A percentile compares a stretch with the other conserved stretches of the same genome.
Evolutionary conservation across 2,329 filamentous ascomycete genomes (phyloP).

Genomic region (Paraphaeosphaeria sporulosa): DNA sequence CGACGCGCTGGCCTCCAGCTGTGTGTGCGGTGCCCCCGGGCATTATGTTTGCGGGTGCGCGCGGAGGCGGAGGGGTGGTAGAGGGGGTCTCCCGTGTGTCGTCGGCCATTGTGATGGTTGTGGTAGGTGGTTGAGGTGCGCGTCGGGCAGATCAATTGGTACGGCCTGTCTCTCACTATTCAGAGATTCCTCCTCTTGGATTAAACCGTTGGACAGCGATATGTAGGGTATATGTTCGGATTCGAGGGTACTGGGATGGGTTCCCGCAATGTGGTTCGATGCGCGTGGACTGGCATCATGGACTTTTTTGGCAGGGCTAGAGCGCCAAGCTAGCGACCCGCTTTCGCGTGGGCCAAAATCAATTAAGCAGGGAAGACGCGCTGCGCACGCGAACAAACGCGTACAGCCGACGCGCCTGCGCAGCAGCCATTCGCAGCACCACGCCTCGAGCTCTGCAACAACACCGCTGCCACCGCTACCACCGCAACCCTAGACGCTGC

Average conservation of each 20-base stretch:
- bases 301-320: constrained; percentile 23
- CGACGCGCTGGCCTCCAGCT: constrained; percentile 61
- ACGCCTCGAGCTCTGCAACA: constrained; percentile 11
- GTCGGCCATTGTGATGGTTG: constrained; percentile 55
- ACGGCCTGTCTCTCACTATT: background rate
- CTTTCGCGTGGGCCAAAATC: constrained; percentile 20
- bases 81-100: constrained; percentile 49
- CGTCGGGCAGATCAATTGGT: background rate
- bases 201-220: background rate
- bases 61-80: constrained; percentile 25
- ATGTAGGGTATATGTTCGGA: background rate
- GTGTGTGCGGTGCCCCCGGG: constrained; percentile 66
- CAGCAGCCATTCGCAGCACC: constrained; percentile 17
- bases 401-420: constrained; percentile 31
- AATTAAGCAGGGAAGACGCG: constrained; percentile 35
- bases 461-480: constrained; percentile 6
- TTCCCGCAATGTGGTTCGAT: constrained; percentile 12
- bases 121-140: constrained; percentile 20
- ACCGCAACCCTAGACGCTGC: background rate
- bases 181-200: background rate
- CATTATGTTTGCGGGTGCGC: constrained; percentile 50
- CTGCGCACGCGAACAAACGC: constrained; percentile 21
- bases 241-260: background rate
- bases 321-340: background rate
- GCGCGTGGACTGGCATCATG: constrained; percentile 22